These are phyloP conservation scores for Tricholoma saponaceum DNA, from an alignment of 768 basidiomycete genomes.

Conservation along the genomic window DNA sequence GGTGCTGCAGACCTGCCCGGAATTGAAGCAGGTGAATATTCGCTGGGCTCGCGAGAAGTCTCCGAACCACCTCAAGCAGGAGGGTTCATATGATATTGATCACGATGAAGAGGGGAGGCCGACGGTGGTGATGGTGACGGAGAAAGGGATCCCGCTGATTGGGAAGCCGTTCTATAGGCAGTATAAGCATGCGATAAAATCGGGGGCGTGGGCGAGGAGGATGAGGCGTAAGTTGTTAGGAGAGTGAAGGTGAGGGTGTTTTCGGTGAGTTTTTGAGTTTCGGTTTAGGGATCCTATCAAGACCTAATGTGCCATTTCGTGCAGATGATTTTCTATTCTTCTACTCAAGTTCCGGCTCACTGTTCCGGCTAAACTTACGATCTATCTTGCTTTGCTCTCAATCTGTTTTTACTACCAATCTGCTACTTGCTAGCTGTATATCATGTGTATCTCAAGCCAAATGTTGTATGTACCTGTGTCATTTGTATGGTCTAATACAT, in stretches of 20 bases:
- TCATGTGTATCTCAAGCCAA: neutral
- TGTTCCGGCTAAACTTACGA: neutral
- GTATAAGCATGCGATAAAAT: conserved; percentile 19
- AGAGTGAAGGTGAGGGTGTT: neutral
- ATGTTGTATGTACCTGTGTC: neutral
- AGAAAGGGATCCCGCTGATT: conserved; percentile 39
- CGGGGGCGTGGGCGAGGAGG: neutral
- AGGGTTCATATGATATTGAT: conserved; percentile 38
- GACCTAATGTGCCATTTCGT: neutral
- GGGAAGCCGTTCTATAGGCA: conserved; percentile 35
- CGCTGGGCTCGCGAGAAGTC: conserved; percentile 46
- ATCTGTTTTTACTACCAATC: neutral
- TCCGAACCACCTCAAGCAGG: conserved; percentile 46
- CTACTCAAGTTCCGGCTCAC: neutral
- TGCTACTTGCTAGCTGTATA: neutral
- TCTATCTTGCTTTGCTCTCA: neutral
- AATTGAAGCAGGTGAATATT: conserved; percentile 38
- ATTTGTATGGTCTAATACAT: neutral
- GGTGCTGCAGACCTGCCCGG: conserved; percentile 29
- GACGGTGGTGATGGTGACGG: conserved; percentile 25
- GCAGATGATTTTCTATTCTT: neutral
- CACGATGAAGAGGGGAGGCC: conserved; percentile 18
- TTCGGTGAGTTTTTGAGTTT: neutral
- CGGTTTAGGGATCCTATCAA: neutral
- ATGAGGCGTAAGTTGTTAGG: conserved; percentile 2